These are phyloP conservation scores for Colletotrichum tanaceti DNA, from an alignment of 2,329 filamentous ascomycete genomes.

Conservation along the genomic window DNA sequence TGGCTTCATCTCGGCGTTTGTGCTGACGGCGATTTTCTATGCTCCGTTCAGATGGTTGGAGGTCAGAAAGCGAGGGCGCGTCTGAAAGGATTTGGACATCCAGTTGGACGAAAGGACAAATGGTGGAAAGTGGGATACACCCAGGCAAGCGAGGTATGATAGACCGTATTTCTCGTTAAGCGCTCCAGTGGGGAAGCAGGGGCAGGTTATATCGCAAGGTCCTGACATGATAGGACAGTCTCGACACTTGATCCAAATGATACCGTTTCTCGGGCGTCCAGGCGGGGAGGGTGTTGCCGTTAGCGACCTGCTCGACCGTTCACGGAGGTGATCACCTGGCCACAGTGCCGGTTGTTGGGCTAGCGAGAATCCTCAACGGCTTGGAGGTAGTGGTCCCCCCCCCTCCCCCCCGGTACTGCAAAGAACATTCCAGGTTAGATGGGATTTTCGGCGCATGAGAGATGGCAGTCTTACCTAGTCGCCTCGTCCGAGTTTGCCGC, in stretches of 20 bases:
- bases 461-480: constrained; percentile 20
- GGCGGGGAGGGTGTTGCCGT: constrained; percentile 2
- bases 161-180: constrained; percentile 33
- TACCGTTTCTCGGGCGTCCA: constrained; percentile 17
- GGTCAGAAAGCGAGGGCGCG: constrained; percentile 47
- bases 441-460: neutral
- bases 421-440: constrained; percentile 9
- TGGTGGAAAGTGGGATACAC: constrained; percentile 1
- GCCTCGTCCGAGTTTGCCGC: constrained; percentile 66
- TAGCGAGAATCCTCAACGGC: neutral
- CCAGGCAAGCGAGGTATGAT: constrained; percentile 32
- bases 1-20: constrained; percentile 58
- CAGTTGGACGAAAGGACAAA: neutral
- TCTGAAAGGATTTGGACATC: constrained; percentile 36
- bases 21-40: constrained; percentile 55
- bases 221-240: constrained; percentile 16
- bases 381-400: neutral
- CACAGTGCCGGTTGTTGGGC: neutral
- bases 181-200: constrained; percentile 5
- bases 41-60: constrained; percentile 54
- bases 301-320: constrained; percentile 15
- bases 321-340: constrained; percentile 11
- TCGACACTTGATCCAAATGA: constrained; percentile 28
- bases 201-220: constrained; percentile 19
- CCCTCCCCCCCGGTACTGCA: neutral